phyloP scores from a whole-genome alignment of 2,329 filamentous ascomycete species.

The Colletotrichum gloeosporioides region DNA sequence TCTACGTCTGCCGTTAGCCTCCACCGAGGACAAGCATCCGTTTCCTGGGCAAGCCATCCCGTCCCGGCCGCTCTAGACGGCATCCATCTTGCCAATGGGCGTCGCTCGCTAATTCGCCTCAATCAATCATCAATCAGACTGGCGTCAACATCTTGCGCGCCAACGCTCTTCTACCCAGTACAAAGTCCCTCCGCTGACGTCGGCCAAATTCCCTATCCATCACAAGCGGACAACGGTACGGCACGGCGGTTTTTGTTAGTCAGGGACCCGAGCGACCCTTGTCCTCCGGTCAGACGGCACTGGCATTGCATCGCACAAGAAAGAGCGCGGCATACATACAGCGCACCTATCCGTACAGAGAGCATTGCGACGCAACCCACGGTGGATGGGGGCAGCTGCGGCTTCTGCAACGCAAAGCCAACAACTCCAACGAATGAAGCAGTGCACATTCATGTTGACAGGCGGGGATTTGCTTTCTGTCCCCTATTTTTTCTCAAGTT shows the following conservation, averaged over 20 bases:
- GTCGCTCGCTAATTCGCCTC: neutral
- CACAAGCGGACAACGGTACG: neutral
- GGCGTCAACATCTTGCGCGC: neutral
- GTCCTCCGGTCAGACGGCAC: neutral
- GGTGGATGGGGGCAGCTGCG: neutral
- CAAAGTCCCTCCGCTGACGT: constrained; percentile 12
- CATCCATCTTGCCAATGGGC: neutral
- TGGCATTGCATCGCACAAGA: neutral
- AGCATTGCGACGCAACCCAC: neutral
- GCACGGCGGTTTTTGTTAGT: neutral
- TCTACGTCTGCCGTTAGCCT: neutral
- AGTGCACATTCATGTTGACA: neutral
- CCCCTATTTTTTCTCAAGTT: neutral
- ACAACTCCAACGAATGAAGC: neutral
- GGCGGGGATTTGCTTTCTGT: neutral
- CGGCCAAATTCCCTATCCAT: constrained; percentile 4
- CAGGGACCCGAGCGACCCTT: neutral
- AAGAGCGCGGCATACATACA: neutral
- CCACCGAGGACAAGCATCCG: neutral
- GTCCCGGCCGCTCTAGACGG: neutral
- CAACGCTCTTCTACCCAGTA: neutral
- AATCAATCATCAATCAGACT: neutral
- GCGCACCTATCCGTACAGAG: neutral
- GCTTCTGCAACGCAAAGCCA: neutral
- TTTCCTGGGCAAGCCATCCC: neutral